Conservation (phyloP, 345 rosid species). For the Citrus unshiu region DNA sequence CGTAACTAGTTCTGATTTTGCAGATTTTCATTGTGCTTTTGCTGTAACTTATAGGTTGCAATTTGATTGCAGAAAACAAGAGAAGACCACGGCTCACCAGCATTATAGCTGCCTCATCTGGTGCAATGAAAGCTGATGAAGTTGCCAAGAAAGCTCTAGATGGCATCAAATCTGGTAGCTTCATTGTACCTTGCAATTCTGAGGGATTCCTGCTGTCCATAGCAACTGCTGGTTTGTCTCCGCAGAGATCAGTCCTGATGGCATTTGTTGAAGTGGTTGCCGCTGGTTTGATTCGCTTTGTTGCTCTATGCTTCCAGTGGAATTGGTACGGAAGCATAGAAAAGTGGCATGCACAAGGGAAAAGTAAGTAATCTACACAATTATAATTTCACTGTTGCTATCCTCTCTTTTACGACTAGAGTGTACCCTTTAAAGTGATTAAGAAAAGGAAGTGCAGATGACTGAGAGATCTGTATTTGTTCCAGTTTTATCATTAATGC, state of each 20-base stretch:
- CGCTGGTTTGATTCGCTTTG: conserved; percentile 45
- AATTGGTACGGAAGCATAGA: conserved; percentile 67
- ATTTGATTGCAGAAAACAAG: conserved; percentile 54
- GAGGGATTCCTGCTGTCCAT: conserved; percentile 60
- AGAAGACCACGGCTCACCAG: conserved; percentile 58
- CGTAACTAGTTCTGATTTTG: not conserved
- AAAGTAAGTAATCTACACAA: conserved; percentile 20
- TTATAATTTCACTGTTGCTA: not conserved
- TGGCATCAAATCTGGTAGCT: conserved; percentile 70
- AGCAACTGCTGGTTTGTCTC: conserved; percentile 72
- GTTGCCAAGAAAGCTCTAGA: conserved; percentile 69
- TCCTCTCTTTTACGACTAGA: not conserved
- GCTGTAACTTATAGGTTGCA: not conserved
- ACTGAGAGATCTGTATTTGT: not conserved
- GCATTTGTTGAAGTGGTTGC: conserved; percentile 72
- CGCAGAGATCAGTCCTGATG: conserved; percentile 66
- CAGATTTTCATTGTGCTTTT: not conserved
- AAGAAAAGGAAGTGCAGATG: not conserved
- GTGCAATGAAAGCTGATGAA: conserved; percentile 70
- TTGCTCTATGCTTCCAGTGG: conserved; percentile 65
- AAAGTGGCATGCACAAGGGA: conserved; percentile 35
- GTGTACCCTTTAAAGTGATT: not conserved
- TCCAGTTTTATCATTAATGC: not conserved
- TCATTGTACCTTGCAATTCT: conserved; percentile 67
- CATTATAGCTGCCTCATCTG: conserved; percentile 54